Evolutionary conservation across 768 basidiomycete species (phyloP).

Genomic region (Suillus occidentalis): DNA sequence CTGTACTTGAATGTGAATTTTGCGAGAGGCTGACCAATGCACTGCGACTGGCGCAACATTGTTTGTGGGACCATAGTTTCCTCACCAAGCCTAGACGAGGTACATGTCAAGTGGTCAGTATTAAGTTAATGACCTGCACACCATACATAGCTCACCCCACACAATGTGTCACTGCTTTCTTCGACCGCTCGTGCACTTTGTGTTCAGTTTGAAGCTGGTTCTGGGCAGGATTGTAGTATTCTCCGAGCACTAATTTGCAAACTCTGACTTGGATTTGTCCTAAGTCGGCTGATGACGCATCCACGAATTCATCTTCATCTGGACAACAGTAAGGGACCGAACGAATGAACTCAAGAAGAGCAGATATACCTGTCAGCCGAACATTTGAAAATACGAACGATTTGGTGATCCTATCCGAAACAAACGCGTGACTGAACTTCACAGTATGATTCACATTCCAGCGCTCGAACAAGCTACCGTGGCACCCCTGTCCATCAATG

Average conservation of each 20-base stretch:
- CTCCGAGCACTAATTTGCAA: neutral
- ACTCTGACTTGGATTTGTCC: constrained; percentile 5
- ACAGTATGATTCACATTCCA: neutral
- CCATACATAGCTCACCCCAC: constrained; percentile 26
- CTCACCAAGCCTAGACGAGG: constrained; percentile 22
- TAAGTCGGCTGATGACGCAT: constrained; percentile 12
- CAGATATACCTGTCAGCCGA: constrained; percentile 27
- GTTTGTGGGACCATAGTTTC: constrained; percentile 9
- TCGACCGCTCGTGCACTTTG: constrained; percentile 32
- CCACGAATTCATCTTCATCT: constrained; percentile 30
- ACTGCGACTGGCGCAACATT: neutral
- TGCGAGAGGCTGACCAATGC: constrained; percentile 16
- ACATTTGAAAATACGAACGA: constrained; percentile 29
- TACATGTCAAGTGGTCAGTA: neutral
- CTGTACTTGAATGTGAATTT: constrained; percentile 34
- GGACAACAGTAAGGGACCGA: constrained; percentile 10
- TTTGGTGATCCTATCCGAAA: constrained; percentile 19
- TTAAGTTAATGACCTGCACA: constrained; percentile 14
- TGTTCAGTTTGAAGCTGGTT: constrained; percentile 3
- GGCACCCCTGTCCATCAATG: constrained; percentile 20
- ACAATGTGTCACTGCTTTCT: constrained; percentile 32
- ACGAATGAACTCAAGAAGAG: no score
- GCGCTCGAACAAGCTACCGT: constrained; percentile 13
- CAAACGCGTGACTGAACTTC: neutral
- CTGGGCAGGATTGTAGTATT: neutral